phyloP scores from a whole-genome alignment of 2,329 filamentous ascomycete genomes.

The Apiospora aurea region DNA sequence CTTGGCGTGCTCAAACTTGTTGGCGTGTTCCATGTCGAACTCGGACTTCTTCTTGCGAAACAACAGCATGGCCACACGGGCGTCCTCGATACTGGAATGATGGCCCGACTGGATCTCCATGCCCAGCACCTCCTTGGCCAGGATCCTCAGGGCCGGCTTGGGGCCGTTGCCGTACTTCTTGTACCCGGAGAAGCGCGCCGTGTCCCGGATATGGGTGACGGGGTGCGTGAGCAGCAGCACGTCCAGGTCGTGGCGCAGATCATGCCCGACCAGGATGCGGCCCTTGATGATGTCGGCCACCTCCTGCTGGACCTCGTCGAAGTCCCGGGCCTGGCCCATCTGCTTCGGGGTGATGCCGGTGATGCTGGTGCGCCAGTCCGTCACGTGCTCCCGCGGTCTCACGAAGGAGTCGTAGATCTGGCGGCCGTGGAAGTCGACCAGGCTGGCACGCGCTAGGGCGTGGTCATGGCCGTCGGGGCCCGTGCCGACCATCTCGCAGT shows the following conservation, averaged over 20 bases:
- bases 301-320: slow-evolving; percentile 78
- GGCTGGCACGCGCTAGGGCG: slow-evolving; percentile 82
- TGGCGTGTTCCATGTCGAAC: slow-evolving; percentile 83
- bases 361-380: slow-evolving; percentile 88
- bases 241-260: slow-evolving; percentile 73
- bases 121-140: slow-evolving; percentile 64
- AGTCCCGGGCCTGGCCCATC: slow-evolving; percentile 72
- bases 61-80: slow-evolving; percentile 86
- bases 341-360: slow-evolving; percentile 81
- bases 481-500: slow-evolving; percentile 98
- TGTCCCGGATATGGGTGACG: slow-evolving; percentile 81
- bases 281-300: slow-evolving; percentile 70
- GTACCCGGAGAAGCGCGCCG: slow-evolving; percentile 78
- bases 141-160: slow-evolving; percentile 69
- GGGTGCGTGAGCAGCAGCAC: slow-evolving; percentile 83
- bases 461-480: slow-evolving; percentile 74
- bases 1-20: slow-evolving; percentile 61
- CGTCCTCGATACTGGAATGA: slow-evolving; percentile 79
- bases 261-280: slow-evolving; percentile 75
- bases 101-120: slow-evolving; percentile 69
- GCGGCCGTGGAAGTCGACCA: slow-evolving; percentile 92
- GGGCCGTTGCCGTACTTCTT: slow-evolving; percentile 71
- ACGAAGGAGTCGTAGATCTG: slow-evolving; percentile 97
- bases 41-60: slow-evolving; percentile 83
- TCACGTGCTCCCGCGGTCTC: slow-evolving; percentile 76